phyloP scores from a whole-genome alignment of 257 asterid species.

The Coffea canephora region DNA sequence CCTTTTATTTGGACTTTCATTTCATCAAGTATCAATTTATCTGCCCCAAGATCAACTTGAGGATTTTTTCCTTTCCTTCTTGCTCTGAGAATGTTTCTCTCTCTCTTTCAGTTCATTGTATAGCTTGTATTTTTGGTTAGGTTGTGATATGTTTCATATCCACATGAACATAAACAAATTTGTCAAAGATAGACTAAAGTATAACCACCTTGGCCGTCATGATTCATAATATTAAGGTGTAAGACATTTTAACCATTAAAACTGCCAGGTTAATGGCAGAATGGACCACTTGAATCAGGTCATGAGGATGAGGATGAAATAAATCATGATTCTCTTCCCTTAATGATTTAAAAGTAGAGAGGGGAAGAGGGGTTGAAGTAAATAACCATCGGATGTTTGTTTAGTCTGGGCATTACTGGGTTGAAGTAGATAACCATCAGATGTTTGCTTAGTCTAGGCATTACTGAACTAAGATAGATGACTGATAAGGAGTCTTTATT shows the following conservation, averaged over 20 bases:
- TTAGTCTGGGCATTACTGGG: neutral
- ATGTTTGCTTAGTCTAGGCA: neutral
- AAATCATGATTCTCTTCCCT: neutral
- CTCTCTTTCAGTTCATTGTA: too few relatives aligned
- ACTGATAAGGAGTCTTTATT: neutral
- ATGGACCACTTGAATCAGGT: neutral
- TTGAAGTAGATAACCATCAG: neutral
- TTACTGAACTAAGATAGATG: neutral
- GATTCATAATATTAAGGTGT: neutral
- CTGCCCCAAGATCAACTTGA: neutral
- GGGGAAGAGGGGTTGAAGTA: neutral
- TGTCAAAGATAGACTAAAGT: neutral
- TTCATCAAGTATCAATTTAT: neutral
- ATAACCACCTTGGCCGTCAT: neutral
- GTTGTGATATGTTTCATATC: neutral
- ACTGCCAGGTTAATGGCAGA: neutral
- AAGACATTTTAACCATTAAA: neutral
- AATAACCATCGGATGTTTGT: neutral
- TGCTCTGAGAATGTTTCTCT: neutral
- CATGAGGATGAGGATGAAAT: neutral
- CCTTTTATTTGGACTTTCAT: neutral
- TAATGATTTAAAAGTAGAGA: neutral
- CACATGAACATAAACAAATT: too few relatives aligned
- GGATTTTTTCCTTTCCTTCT: neutral
- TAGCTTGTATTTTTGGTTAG: neutral